A percentile compares a stretch with the other conserved stretches of the same genome.
These are phyloP conservation scores for Colletotrichum simmondsii DNA, from an alignment of 2,329 filamentous ascomycete species.

Conservation along the genomic window DNA sequence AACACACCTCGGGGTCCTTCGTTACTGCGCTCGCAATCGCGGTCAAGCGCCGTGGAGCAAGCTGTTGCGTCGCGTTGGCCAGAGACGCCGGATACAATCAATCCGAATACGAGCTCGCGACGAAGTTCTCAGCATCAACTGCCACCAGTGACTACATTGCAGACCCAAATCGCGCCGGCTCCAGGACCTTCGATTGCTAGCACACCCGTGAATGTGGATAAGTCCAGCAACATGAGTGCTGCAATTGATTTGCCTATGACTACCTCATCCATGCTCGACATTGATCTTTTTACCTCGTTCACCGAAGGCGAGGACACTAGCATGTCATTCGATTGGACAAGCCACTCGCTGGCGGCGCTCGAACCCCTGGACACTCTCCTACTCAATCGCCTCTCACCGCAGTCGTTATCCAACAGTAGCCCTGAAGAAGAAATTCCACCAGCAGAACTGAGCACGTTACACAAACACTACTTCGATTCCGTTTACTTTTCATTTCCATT, in stretches of 20 bases:
- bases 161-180: not conserved
- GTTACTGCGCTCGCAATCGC: not conserved
- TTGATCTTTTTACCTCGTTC: not conserved
- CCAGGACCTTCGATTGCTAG: not conserved
- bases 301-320: not conserved
- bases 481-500: not conserved
- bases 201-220: not conserved
- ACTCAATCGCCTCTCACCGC: not conserved
- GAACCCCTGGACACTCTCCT: not conserved
- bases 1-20: not conserved
- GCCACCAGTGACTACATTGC: not conserved
- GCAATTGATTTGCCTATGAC: not conserved
- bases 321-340: not conserved
- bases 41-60: not conserved
- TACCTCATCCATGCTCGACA: not conserved
- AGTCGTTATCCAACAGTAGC: not conserved
- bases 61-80: not conserved
- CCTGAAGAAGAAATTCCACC: not conserved
- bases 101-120: not conserved
- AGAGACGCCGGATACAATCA: not conserved
- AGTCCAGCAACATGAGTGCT: not conserved
- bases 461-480: not conserved
- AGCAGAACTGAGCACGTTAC: not conserved
- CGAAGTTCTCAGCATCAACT: not conserved
- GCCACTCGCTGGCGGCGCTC: not conserved